A percentile compares a stretch with the other conserved stretches of the same genome.
These are phyloP conservation scores for Pterocarpus santalinus DNA, from an alignment of 306 rosid species.

Conservation along the genomic window DNA sequence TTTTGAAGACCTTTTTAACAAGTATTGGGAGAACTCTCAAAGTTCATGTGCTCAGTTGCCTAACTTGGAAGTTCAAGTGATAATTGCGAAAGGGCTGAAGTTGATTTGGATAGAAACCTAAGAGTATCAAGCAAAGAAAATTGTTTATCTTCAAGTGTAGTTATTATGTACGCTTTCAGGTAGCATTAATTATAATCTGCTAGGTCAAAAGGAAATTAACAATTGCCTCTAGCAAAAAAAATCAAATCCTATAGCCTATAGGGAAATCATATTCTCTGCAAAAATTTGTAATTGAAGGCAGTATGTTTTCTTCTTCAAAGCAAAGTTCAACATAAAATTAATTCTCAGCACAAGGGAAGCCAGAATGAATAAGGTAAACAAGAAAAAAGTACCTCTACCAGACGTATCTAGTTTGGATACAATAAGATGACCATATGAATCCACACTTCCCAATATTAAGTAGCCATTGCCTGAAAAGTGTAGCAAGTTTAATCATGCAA, in stretches of 20 bases:
- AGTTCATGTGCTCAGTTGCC: background rate
- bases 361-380: conserved; percentile 30
- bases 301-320: background rate
- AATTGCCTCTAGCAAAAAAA: background rate
- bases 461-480: conserved; percentile 65
- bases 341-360: conserved; percentile 14
- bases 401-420: conserved; percentile 79
- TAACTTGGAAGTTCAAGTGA: background rate
- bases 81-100: background rate
- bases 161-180: background rate
- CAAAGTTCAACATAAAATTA: conserved; percentile 27
- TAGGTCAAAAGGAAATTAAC: background rate
- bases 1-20: conserved; percentile 10
- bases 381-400: conserved; percentile 64
- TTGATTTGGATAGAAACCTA: background rate
- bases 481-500: conserved; percentile 33
- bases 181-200: background rate
- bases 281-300: background rate
- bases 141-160: background rate
- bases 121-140: conserved; percentile 12
- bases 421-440: conserved; percentile 86
- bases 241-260: background rate
- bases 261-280: background rate
- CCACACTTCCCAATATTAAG: conserved; percentile 86
- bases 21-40: background rate